Conservation (phyloP, 768 basidiomycete genomes). For the Boletus insuetus region DNA sequence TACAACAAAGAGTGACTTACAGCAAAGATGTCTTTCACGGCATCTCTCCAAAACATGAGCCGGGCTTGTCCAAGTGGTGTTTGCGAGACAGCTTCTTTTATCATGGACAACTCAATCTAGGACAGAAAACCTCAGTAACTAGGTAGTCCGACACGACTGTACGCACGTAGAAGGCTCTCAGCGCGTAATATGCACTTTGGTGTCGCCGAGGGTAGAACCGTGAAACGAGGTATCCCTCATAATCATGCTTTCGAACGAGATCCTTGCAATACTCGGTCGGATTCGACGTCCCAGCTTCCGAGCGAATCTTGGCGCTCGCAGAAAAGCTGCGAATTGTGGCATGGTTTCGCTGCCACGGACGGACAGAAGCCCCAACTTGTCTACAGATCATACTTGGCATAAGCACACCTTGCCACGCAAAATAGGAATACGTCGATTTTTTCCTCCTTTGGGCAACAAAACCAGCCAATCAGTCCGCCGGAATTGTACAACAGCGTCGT, state of each 20-base stretch:
- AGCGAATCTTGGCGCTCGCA: constrained; percentile 2
- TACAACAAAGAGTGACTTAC: constrained; percentile 38
- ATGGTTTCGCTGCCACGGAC: constrained; percentile 9
- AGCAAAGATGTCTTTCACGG: constrained; percentile 62
- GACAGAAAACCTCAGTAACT: constrained; percentile 8
- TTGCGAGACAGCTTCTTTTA: constrained; percentile 76
- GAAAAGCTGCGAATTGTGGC: constrained; percentile 13
- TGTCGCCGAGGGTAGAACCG: constrained; percentile 68
- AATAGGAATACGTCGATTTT: too few relatives aligned
- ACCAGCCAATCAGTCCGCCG: too few relatives aligned
- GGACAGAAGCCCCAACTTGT: constrained; percentile 1
- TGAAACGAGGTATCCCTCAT: constrained; percentile 71
- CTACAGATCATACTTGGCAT: constrained; percentile 19
- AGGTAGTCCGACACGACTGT: not conserved
- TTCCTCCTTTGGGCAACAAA: too few relatives aligned
- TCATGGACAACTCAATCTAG: constrained; percentile 72
- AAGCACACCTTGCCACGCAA: not conserved
- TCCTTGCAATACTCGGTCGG: constrained; percentile 65
- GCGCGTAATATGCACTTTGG: constrained; percentile 68
- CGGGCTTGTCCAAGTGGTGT: constrained; percentile 76
- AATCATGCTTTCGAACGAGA: constrained; percentile 76
- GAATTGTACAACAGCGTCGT: too few relatives aligned
- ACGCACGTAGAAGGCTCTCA: constrained; percentile 83
- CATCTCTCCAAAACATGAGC: constrained; percentile 86
- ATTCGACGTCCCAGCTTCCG: constrained; percentile 30